These are phyloP conservation scores for Bidens hawaiensis DNA, from an alignment of 140 eudicot species.

Conservation along the genomic window DNA sequence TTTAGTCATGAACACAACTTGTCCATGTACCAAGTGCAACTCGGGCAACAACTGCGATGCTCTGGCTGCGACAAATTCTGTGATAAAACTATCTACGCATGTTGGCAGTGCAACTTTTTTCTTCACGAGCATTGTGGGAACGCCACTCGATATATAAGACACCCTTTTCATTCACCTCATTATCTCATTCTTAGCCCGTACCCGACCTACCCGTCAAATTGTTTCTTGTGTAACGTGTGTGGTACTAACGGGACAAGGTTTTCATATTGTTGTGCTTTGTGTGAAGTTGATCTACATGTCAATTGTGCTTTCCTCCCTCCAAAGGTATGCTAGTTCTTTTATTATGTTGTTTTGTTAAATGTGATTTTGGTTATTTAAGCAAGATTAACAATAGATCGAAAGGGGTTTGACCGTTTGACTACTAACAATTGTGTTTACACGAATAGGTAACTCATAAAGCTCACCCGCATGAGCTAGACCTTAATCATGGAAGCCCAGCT, in stretches of 20 bases:
- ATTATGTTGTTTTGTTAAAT: not conserved
- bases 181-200: constrained; percentile 56
- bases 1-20: constrained; percentile 55
- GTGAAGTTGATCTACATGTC: constrained; percentile 66
- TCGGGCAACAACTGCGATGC: constrained; percentile 42
- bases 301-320: constrained; percentile 63
- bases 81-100: constrained; percentile 37
- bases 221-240: constrained; percentile 59
- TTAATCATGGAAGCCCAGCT: constrained; percentile 16
- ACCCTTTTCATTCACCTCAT: constrained; percentile 48
- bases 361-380: not conserved
- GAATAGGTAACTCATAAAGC: constrained; percentile 39
- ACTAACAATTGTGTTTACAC: not conserved
- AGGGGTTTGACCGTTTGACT: not conserved
- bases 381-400: not conserved
- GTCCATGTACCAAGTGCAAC: constrained; percentile 41
- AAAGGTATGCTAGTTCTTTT: constrained; percentile 11
- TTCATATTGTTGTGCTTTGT: constrained; percentile 53
- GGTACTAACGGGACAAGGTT: constrained; percentile 46
- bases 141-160: constrained; percentile 52
- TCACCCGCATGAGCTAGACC: constrained; percentile 48
- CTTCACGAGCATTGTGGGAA: constrained; percentile 74
- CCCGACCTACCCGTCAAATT: constrained; percentile 67
- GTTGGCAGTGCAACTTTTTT: constrained; percentile 63
- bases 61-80: constrained; percentile 54